A percentile compares a stretch with the other conserved stretches of the same genome.
Conservation (phyloP, 495 filamentous ascomycete species). For the Hyaloscypha bicolor region DNA sequence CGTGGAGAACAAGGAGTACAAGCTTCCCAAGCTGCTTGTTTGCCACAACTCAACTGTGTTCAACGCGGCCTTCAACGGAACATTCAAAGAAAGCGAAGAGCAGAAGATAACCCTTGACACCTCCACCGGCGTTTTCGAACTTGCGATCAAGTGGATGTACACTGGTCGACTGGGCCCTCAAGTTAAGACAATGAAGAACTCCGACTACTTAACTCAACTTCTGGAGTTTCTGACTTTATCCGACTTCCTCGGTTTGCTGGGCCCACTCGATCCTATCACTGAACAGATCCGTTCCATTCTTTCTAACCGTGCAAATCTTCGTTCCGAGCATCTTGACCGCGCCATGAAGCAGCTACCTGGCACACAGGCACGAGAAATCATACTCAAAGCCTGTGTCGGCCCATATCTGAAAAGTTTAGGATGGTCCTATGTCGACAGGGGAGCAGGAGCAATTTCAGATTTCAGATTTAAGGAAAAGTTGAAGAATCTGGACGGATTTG, state of each 20-base stretch:
- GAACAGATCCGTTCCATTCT: conserved; percentile 4
- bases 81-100: conserved; percentile 4
- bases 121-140: neutral
- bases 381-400: conserved; percentile 15
- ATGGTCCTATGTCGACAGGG: neutral
- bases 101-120: neutral
- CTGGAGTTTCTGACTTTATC: neutral
- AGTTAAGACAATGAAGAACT: neutral
- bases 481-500: conserved; percentile 15
- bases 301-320: neutral
- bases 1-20: neutral
- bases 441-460: neutral
- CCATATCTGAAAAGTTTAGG: neutral
- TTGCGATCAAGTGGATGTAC: conserved; percentile 15
- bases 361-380: conserved; percentile 7
- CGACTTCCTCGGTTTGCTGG: conserved; percentile 15
- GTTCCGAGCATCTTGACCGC: conserved; percentile 14
- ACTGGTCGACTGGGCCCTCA: neutral
- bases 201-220: neutral
- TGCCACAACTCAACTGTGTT: conserved; percentile 9
- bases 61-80: neutral
- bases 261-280: conserved; percentile 5
- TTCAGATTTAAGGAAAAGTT: conserved; percentile 15
- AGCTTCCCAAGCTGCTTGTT: conserved; percentile 13
- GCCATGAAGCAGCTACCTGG: conserved; percentile 6